These are phyloP conservation scores for Thalia dealbata DNA, from an alignment of 176 grass and related monocot species.

Conservation along the genomic window DNA sequence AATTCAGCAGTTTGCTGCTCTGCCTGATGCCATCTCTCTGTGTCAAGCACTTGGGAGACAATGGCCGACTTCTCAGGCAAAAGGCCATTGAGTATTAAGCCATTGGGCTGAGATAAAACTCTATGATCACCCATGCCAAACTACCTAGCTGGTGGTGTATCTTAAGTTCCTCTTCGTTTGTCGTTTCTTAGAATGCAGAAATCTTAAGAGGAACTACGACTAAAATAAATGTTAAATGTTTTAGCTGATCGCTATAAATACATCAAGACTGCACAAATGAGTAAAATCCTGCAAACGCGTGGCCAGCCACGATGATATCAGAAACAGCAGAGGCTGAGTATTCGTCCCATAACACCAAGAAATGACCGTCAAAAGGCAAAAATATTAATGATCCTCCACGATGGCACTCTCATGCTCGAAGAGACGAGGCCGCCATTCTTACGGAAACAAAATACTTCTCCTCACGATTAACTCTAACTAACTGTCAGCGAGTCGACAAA, in stretches of 20 bases:
- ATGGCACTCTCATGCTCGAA: neutral
- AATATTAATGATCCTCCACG: neutral
- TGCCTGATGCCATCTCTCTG: constrained; percentile 43
- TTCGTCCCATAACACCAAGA: neutral
- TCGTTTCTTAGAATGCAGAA: neutral
- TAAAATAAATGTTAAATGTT: neutral
- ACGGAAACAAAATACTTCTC: too few relatives aligned
- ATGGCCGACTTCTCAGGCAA: constrained; percentile 40
- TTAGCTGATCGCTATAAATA: neutral
- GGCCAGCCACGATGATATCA: neutral
- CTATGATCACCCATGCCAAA: constrained; percentile 17
- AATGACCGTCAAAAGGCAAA: neutral
- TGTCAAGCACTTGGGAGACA: constrained; percentile 44
- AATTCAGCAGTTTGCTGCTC: constrained; percentile 56
- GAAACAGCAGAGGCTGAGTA: neutral
- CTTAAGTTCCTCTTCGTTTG: neutral
- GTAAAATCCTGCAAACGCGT: too few relatives aligned
- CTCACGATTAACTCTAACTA: neutral
- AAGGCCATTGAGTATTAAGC: constrained; percentile 63
- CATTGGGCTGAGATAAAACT: constrained; percentile 23
- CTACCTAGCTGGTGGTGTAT: neutral
- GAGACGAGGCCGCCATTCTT: neutral
- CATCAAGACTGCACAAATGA: neutral
- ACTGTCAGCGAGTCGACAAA: neutral
- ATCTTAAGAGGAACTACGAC: neutral